Conservation (phyloP, 2,329 filamentous ascomycete genomes). For the Torrubiellomyces zombiae region DNA sequence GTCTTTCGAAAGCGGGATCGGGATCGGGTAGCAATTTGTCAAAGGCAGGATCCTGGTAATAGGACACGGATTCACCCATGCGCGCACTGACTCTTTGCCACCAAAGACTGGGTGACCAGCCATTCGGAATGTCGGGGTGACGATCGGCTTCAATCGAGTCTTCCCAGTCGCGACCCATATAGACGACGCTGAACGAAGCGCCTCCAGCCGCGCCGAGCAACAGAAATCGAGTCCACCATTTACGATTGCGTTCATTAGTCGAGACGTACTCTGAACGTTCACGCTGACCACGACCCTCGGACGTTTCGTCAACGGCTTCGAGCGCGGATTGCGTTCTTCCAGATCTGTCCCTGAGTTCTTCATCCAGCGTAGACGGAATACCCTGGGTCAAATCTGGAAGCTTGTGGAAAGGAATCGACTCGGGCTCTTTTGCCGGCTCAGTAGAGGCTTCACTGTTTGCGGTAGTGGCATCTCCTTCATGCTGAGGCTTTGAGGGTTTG, state of each 20-base stretch:
- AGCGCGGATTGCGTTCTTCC: slow-evolving; percentile 16
- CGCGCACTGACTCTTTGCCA: slow-evolving; percentile 68
- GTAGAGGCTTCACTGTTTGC: too few species aligned
- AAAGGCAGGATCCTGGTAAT: slow-evolving; percentile 94
- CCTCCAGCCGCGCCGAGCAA: slow-evolving; percentile 45
- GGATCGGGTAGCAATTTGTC: slow-evolving; percentile 77
- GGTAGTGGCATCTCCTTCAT: too few species aligned
- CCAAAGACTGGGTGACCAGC: slow-evolving; percentile 60
- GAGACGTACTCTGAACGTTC: slow-evolving; percentile 69
- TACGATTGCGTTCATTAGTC: slow-evolving; percentile 69
- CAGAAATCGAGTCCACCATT: slow-evolving; percentile 58
- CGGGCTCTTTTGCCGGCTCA: slow-evolving; percentile 16
- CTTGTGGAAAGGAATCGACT: slow-evolving; percentile 41
- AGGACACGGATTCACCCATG: slow-evolving; percentile 58
- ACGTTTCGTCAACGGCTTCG: slow-evolving; percentile 16
- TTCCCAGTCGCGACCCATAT: slow-evolving; percentile 81
- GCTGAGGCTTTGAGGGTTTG: too few species aligned
- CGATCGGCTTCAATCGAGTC: slow-evolving; percentile 55
- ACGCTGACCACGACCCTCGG: slow-evolving; percentile 18
- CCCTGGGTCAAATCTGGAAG: slow-evolving; percentile 87
- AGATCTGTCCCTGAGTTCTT: slow-evolving; percentile 42
- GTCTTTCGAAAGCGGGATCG: slow-evolving; percentile 63
- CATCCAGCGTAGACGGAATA: slow-evolving; percentile 78
- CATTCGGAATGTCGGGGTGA: slow-evolving; percentile 59
- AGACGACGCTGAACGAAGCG: slow-evolving; percentile 43